Conservation (phyloP, 345 rosid genomes). For the Iberis pinnata region DNA sequence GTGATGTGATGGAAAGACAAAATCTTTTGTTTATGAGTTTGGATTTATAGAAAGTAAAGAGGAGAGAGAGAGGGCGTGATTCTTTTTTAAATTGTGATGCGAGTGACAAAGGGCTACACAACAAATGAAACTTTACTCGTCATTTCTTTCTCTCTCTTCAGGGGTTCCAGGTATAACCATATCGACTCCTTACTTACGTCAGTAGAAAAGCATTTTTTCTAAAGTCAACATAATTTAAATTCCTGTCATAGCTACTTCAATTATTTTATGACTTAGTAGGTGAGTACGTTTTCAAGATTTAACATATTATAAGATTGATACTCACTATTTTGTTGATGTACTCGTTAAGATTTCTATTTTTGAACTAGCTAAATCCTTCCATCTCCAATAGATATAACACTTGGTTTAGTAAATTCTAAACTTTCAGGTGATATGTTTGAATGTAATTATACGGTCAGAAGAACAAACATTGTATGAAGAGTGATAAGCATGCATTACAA, state of each 20-base stretch:
- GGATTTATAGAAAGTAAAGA: constrained; percentile 18
- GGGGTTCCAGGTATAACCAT: constrained; percentile 17
- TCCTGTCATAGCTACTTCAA: constrained; percentile 13
- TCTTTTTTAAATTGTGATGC: constrained; percentile 26
- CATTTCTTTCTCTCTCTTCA: constrained; percentile 19
- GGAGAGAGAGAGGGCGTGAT: constrained; percentile 7
- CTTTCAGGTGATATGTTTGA: too few relatives aligned
- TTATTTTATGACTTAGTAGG: constrained; percentile 8
- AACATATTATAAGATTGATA: not conserved
- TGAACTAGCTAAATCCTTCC: too few relatives aligned
- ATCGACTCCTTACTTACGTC: constrained; percentile 12
- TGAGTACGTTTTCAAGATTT: constrained; percentile 16
- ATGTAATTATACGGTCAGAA: too few relatives aligned
- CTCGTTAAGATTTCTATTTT: not conserved
- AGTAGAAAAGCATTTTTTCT: constrained; percentile 16
- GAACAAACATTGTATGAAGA: too few relatives aligned
- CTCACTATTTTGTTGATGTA: too few relatives aligned
- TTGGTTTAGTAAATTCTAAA: too few relatives aligned
- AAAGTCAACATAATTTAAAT: constrained; percentile 24
- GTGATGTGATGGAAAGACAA: constrained; percentile 27
- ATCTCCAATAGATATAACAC: too few relatives aligned
- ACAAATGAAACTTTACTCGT: constrained; percentile 34
- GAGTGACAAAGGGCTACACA: constrained; percentile 15
- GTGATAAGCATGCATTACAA: too few relatives aligned
- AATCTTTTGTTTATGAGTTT: constrained; percentile 27